Evolutionary conservation across 2,329 filamentous ascomycete species (phyloP).

Genomic region (Fusarium pseudograminearum): DNA sequence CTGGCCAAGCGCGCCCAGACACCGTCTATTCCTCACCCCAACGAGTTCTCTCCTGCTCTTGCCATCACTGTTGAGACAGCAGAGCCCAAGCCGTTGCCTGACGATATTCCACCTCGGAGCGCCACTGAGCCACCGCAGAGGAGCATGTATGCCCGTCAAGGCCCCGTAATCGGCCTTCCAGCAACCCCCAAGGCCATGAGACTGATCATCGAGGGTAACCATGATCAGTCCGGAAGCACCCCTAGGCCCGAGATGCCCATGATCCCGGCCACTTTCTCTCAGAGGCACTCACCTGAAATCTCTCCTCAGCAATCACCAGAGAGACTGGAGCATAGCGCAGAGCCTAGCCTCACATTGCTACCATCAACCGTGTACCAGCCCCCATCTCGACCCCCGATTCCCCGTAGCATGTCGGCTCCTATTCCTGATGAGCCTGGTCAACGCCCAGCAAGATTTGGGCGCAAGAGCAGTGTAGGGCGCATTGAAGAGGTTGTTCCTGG

Average conservation of each 20-base stretch:
- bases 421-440: conserved; percentile 57
- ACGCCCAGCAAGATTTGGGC: conserved; percentile 44
- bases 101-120: conserved; percentile 67
- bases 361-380: conserved; percentile 72
- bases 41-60: conserved; percentile 56
- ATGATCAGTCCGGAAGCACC: conserved; percentile 52
- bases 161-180: conserved; percentile 79
- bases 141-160: conserved; percentile 62
- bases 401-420: conserved; percentile 72
- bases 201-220: conserved; percentile 75
- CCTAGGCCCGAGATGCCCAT: conserved; percentile 67
- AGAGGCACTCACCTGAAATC: conserved; percentile 56
- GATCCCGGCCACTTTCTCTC: conserved; percentile 62
- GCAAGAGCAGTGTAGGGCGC: conserved; percentile 56
- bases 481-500: conserved; percentile 61
- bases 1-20: conserved; percentile 83
- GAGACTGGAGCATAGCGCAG: conserved; percentile 47
- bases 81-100: conserved; percentile 56
- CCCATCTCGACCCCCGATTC: conserved; percentile 61
- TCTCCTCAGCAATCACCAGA: conserved; percentile 54
- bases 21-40: conserved; percentile 82
- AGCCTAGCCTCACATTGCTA: conserved; percentile 59
- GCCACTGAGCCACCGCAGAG: conserved; percentile 72
- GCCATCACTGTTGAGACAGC: conserved; percentile 57
- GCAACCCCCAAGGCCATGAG: conserved; percentile 93